A percentile compares a stretch with the other conserved stretches of the same genome.
These are phyloP conservation scores for Cystobasidium slooffiae DNA, from an alignment of 1,284 basidiomycete species.

Conservation along the genomic window DNA sequence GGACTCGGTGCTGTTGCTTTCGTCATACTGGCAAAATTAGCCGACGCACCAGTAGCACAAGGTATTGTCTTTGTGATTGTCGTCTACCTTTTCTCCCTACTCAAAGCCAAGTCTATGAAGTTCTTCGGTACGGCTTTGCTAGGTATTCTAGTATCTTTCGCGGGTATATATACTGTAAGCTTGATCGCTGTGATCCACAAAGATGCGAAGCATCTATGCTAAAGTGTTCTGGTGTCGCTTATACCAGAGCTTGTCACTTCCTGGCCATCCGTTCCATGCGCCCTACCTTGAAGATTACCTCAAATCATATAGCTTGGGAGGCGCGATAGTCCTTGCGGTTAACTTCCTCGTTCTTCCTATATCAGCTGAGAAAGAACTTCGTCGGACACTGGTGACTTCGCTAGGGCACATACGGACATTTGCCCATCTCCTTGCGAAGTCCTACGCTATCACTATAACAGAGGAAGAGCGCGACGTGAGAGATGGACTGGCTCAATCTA, in stretches of 20 bases:
- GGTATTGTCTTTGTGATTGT: conserved; percentile 56
- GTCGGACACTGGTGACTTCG: conserved; percentile 55
- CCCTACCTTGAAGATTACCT: conserved; percentile 55
- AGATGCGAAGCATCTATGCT: background rate
- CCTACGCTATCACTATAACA: conserved; percentile 55
- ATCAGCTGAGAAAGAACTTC: conserved; percentile 56
- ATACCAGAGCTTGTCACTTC: conserved; percentile 27
- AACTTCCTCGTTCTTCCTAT: conserved; percentile 56
- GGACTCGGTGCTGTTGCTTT: conserved; percentile 54
- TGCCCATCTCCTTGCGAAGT: conserved; percentile 54
- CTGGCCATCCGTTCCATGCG: conserved; percentile 50
- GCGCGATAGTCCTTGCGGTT: conserved; percentile 56
- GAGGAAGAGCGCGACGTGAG: conserved; percentile 56
- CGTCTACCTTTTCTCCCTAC: conserved; percentile 50
- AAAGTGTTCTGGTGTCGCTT: background rate
- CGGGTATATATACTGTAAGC: conserved; percentile 53
- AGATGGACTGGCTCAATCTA: conserved; percentile 54
- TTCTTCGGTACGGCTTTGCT: conserved; percentile 55
- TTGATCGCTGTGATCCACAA: background rate
- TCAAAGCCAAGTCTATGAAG: conserved; percentile 48
- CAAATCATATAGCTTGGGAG: conserved; percentile 54
- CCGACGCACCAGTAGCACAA: conserved; percentile 55
- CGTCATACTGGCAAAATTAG: conserved; percentile 55
- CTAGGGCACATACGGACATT: conserved; percentile 56
- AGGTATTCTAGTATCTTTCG: conserved; percentile 56